Base-by-base conservation (phyloP, 345 rosid species). In the Lepidium aucheri region DNA sequence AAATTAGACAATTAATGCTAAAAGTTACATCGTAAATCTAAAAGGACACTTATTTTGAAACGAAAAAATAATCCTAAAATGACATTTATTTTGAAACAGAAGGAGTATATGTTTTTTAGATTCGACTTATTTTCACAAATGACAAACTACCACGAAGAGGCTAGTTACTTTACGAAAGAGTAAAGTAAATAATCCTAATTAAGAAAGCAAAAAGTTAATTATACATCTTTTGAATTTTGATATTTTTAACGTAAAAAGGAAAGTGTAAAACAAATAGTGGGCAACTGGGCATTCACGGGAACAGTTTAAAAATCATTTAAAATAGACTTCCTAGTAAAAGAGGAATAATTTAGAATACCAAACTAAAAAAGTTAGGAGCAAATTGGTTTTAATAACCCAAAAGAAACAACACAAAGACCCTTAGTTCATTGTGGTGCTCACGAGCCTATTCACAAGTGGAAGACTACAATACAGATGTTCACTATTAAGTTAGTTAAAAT, bases 401-500 rank as follows among this genome's bases (percentile, higher is more conserved):
- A 68, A 67, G 47, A 2, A 36, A 56, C 24, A 1, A 10, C 38
- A 71, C 51, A 44, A 36, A 38, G 59, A 59, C 20, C 35, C 35
- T 49, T 33, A 7, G 15, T 53, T 35, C 16, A 54, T 55, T 54
- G 65, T 72, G 76, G 70, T 72, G 59, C 16, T 72, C 65, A 64
- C 65, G 60, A 63, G 65, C 52, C 43, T 55, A 39, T 50, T 35
- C 20, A 6, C 65, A 56, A 72, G 76, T 72, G 44, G 70, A 56
- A 16, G 60, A 52, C 45, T 47, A 46, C 20, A 63, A 43, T 39
- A 56, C 65, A 72, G 5, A 56, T 36, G 36, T 9, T 70, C 16
- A 53, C 63, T 70, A 70, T 35, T 24, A 53, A 20, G 42, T 62
- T 35, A 70, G 64, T 46, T 54, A 45, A 53, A 53, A 26, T 7